These are phyloP conservation scores for Colletotrichum godetiae DNA, from an alignment of 2,329 filamentous ascomycete genomes.

Conservation along the genomic window DNA sequence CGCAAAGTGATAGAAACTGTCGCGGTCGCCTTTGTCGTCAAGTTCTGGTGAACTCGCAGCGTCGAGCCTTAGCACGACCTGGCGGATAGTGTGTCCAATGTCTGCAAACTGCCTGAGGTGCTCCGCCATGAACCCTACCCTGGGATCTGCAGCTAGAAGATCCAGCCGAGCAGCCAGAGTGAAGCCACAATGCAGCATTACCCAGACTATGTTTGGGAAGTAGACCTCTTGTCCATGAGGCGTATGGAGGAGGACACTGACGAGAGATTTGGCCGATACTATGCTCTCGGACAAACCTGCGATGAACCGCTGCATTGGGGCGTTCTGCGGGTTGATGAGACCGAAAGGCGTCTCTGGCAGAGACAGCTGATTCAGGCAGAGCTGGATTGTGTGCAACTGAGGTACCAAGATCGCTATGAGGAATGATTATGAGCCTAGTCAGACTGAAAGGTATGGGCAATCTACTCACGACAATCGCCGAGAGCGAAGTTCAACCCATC, in stretches of 20 bases:
- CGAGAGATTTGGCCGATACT: conserved; percentile 44
- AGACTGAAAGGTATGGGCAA: rapidly evolving
- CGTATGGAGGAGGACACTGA: conserved; percentile 42
- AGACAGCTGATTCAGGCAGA: conserved; percentile 44
- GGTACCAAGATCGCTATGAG: conserved; percentile 40
- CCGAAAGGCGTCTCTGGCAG: conserved; percentile 42
- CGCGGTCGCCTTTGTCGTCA: conserved; percentile 33
- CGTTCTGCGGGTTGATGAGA: conserved; percentile 39
- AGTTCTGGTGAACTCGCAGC: conserved; percentile 34
- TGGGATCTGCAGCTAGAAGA: conserved; percentile 41
- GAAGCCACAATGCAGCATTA: conserved; percentile 45
- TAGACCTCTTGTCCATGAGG: conserved; percentile 42
- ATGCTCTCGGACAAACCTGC: conserved; percentile 46
- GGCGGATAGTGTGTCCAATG: conserved; percentile 42
- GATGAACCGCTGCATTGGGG: conserved; percentile 36
- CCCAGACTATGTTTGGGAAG: conserved; percentile 46
- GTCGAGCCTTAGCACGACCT: conserved; percentile 44
- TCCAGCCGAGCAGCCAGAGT: conserved; percentile 45
- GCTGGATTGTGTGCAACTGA: conserved; percentile 43
- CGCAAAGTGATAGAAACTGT: conserved; percentile 41
- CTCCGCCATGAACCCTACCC: conserved; percentile 39
- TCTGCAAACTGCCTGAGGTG: conserved; percentile 45
- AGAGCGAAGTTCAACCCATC: conserved; percentile 41
- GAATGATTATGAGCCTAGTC: neutral
- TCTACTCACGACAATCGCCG: conserved; percentile 44